Evolutionary conservation across 345 rosid genomes (phyloP), one percentile per base, ranked within the genome.

Genomic region (Eucalyptus leucophloia): DNA sequence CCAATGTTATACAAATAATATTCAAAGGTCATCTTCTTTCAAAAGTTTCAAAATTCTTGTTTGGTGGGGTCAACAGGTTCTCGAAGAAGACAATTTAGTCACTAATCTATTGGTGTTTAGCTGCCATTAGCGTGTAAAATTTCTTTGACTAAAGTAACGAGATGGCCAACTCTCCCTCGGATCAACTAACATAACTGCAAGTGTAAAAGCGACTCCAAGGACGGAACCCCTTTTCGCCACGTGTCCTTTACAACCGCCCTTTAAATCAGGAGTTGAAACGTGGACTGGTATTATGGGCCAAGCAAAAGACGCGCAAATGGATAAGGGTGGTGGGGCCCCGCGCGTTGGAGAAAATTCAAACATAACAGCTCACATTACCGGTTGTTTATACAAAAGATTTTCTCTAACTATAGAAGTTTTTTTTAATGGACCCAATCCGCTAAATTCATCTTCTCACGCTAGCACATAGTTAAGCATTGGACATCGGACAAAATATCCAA

Each of bases 401-500:
- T 53, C 56, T 53, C 58, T 3, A 19, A 53, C 10, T 53, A 21
- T 53, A 18, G 24, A 21, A 53, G 24, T 3, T 53, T 18, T 18
- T 17, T 7, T 7, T 18, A 53, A 53, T 53, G 58, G 58, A 53
- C 58, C 26, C 9, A 21, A 53, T 18, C 24, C 9, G 4, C 58
- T 53, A 53, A 53, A 53, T 53, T 53, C 58, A 53, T 53, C 58
- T 53, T 53, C 58, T 21, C 58, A 21, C 4, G 2, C 58, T 4
- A 21, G 10, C 58, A 53, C 2, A 53, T 53, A 3, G 1, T 53
- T 19, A 19, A 53, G 58, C 10, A 19, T 53, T 0, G 0, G 2
- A 26, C 58, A 8, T 18, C 11, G 26, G 4, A 53, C 58, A 53
- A 18, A 53, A 53, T 53, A 7, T 53, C 24, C 26, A 53, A 18